A percentile compares a stretch with the other conserved stretches of the same genome.
phyloP scores from a whole-genome alignment of 345 rosid species.

The Dimocarpus longan region DNA sequence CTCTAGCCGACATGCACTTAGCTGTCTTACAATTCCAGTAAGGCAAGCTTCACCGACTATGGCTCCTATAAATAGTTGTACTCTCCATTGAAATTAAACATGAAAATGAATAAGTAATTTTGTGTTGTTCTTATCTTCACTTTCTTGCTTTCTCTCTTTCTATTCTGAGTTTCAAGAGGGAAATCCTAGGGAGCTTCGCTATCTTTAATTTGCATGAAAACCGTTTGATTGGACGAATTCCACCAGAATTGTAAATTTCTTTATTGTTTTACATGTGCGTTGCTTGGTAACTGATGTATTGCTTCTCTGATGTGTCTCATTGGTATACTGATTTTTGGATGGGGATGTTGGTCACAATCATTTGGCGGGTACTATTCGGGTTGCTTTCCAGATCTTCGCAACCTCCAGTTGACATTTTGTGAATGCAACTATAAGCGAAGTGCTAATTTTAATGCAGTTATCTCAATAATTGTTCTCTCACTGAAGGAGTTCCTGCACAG shows the following conservation, averaged over 20 bases:
- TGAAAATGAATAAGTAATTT: too few relatives aligned
- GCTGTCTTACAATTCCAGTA: too few relatives aligned
- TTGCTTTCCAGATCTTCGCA: conserved; percentile 82
- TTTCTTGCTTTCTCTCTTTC: too few relatives aligned
- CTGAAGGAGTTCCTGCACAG: conserved; percentile 95
- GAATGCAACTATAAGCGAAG: neutral
- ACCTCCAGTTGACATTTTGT: conserved; percentile 24
- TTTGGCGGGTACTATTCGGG: conserved; percentile 92
- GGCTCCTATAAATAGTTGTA: too few relatives aligned
- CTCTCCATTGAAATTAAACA: too few relatives aligned
- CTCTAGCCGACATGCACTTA: too few relatives aligned
- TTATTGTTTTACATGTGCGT: neutral
- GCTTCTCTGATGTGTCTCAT: neutral
- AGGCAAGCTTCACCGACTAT: too few relatives aligned
- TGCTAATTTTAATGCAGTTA: conserved; percentile 46
- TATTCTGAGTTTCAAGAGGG: conserved; percentile 64
- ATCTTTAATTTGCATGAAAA: conserved; percentile 90
- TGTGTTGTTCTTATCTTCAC: too few relatives aligned
- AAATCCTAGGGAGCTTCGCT: conserved; percentile 83
- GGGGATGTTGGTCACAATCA: conserved; percentile 94
- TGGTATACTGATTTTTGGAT: conserved; percentile 12
- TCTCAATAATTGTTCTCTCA: conserved; percentile 80
- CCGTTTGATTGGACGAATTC: conserved; percentile 55
- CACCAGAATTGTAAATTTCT: conserved; percentile 58
- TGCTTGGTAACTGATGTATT: neutral